Evolutionary conservation across 2,329 filamentous ascomycete genomes (phyloP).

Genomic region (Hysterium pulicare): DNA sequence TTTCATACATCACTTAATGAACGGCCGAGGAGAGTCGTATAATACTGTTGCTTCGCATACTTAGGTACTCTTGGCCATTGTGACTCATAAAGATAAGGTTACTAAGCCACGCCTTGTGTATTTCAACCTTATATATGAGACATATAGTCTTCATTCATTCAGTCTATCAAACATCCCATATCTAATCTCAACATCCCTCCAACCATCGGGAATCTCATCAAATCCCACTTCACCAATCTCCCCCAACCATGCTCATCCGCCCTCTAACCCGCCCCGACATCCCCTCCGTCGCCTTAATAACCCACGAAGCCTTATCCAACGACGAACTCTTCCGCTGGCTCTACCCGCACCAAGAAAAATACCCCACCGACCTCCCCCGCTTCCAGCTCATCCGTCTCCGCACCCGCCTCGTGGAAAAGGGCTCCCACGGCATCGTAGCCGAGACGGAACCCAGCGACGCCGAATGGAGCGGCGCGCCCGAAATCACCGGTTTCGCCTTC

Average conservation of each 20-base stretch:
- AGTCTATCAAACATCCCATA: too few relatives aligned
- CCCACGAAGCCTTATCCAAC: slow-evolving; percentile 10
- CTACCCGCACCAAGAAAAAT: slow-evolving; percentile 12
- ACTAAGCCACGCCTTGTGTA: too few relatives aligned
- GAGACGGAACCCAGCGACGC: slow-evolving; percentile 14
- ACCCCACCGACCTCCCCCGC: slow-evolving; percentile 17
- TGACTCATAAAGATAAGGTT: too few relatives aligned
- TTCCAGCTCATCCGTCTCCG: slow-evolving; percentile 12
- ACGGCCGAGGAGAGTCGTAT: too few relatives aligned
- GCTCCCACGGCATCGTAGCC: slow-evolving; percentile 16
- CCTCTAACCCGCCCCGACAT: slow-evolving; percentile 13
- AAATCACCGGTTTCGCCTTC: slow-evolving; percentile 16
- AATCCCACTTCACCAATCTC: too few relatives aligned
- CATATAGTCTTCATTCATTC: too few relatives aligned
- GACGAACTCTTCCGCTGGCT: slow-evolving; percentile 19
- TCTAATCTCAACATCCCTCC: too few relatives aligned
- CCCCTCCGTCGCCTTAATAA: slow-evolving; percentile 10
- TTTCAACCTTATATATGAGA: too few relatives aligned
- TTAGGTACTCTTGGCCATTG: too few relatives aligned
- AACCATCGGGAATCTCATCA: too few relatives aligned
- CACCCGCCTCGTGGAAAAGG: slow-evolving; percentile 11
- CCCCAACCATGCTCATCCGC: slow-evolving; percentile 21
- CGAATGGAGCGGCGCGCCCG: slow-evolving; percentile 12
- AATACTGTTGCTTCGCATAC: too few relatives aligned
- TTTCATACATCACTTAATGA: too few relatives aligned